Conservation (phyloP, 2,329 filamentous ascomycete species). For the Fusarium albidum region DNA sequence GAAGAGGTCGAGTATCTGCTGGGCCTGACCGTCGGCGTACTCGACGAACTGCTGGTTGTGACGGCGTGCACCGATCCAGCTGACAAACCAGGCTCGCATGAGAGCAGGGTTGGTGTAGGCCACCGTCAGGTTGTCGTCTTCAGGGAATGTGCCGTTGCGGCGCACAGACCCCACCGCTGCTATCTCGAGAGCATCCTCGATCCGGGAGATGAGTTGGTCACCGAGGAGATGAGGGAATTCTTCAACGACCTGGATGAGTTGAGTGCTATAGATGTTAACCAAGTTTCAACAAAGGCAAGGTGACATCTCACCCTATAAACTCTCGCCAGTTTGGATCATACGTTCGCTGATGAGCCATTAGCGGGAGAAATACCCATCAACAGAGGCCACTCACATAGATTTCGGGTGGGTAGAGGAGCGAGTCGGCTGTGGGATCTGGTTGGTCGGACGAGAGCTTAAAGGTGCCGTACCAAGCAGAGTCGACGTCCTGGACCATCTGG, state of each 20-base stretch:
- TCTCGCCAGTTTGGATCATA: conserved; percentile 49
- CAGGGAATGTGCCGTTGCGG: conserved; percentile 49
- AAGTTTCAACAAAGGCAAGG: background rate
- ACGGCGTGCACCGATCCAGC: conserved; percentile 51
- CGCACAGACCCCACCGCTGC: conserved; percentile 50
- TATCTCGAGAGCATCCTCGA: conserved; percentile 47
- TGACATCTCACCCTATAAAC: conserved; percentile 41
- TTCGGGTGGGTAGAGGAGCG: conserved; percentile 39
- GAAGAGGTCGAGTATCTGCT: conserved; percentile 43
- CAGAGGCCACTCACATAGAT: conserved; percentile 24
- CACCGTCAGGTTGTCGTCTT: conserved; percentile 48
- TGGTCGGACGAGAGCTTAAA: conserved; percentile 52
- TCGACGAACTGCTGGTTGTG: conserved; percentile 47
- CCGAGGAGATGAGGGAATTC: conserved; percentile 45
- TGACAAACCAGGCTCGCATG: conserved; percentile 50
- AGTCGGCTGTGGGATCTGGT: conserved; percentile 47
- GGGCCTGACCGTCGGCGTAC: conserved; percentile 48
- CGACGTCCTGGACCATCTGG: conserved; percentile 48
- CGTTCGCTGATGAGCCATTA: conserved; percentile 1
- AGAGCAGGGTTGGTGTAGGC: conserved; percentile 52
- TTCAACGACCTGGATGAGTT: conserved; percentile 47
- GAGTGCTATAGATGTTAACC: conserved; percentile 34
- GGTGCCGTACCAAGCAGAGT: conserved; percentile 52
- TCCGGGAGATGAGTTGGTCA: conserved; percentile 42
- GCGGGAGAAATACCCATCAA: too few species aligned